A percentile compares a stretch with the other conserved stretches of the same genome.
phyloP scores from a whole-genome alignment of 768 basidiomycete genomes.

The Mycena rebaudengoi region DNA sequence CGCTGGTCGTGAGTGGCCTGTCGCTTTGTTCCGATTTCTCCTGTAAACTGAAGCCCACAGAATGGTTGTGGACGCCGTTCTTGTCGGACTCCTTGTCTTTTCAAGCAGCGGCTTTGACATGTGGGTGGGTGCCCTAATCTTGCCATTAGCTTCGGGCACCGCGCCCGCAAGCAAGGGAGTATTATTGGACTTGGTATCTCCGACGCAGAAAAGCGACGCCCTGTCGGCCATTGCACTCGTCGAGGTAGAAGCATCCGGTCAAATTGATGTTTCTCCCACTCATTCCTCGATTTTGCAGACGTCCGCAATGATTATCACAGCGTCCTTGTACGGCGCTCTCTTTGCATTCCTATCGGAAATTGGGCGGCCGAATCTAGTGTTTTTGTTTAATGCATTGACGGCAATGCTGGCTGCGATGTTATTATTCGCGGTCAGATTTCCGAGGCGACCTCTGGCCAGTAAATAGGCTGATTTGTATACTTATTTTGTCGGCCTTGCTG shows the following conservation, averaged over 20 bases:
- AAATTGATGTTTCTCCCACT: not conserved
- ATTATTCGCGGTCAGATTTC: slow-evolving; percentile 17
- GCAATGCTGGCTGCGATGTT: slow-evolving; percentile 16
- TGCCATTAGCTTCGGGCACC: slow-evolving; percentile 20
- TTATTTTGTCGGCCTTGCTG: no score
- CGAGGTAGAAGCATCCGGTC: no score
- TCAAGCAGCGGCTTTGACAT: slow-evolving; percentile 1
- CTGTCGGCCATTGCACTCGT: slow-evolving; percentile 16
- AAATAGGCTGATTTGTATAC: no score
- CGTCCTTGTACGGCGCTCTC: slow-evolving; percentile 18
- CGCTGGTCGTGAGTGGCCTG: slow-evolving; percentile 22
- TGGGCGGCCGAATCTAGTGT: slow-evolving; percentile 19
- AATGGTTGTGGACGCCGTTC: slow-evolving; percentile 15
- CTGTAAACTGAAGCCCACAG: not conserved
- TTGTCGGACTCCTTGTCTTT: slow-evolving; percentile 16
- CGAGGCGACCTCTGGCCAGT: not conserved
- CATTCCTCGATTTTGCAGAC: not conserved
- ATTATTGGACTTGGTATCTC: slow-evolving; percentile 20
- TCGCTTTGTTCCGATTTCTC: not conserved
- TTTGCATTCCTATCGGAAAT: slow-evolving; percentile 18
- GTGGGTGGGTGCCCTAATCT: slow-evolving; percentile 10
- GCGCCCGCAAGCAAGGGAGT: slow-evolving; percentile 24
- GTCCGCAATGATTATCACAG: slow-evolving; percentile 15
- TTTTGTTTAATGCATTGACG: slow-evolving; percentile 19
- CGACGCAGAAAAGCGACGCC: slow-evolving; percentile 11